These are phyloP conservation scores for Xylariales sp. DNA, from an alignment of 2,329 filamentous ascomycete species.

Conservation along the genomic window DNA sequence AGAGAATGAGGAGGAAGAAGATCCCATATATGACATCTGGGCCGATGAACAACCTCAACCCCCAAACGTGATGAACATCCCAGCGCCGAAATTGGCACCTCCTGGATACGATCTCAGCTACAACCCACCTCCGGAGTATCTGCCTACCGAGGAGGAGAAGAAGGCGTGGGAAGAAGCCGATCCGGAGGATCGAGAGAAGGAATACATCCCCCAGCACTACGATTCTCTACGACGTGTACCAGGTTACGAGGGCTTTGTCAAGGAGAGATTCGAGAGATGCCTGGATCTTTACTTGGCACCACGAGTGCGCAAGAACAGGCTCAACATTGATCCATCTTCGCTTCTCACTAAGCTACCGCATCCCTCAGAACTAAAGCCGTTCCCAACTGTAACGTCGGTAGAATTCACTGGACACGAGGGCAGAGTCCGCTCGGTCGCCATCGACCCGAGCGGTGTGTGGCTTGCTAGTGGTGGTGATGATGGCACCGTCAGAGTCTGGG, in stretches of 20 bases:
- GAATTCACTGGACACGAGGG: constrained; percentile 87
- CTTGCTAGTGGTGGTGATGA: constrained; percentile 93
- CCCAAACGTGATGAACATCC: constrained; percentile 89
- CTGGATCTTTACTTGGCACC: constrained; percentile 94
- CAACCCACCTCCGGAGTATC: constrained; percentile 90
- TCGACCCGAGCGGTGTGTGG: constrained; percentile 82
- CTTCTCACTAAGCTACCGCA: constrained; percentile 89
- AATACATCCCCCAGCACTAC: constrained; percentile 80
- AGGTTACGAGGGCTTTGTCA: constrained; percentile 83
- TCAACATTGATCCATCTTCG: constrained; percentile 94
- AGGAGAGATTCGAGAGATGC: constrained; percentile 94
- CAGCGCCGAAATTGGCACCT: constrained; percentile 87
- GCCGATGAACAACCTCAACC: constrained; percentile 81
- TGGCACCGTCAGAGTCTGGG: constrained; percentile 87
- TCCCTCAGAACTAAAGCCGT: constrained; percentile 89
- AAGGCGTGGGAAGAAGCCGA: constrained; percentile 81
- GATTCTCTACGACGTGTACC: constrained; percentile 86
- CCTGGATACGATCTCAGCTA: constrained; percentile 95
- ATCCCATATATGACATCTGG: constrained; percentile 86
- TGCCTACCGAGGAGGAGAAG: constrained; percentile 81
- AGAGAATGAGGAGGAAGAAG: constrained; percentile 67
- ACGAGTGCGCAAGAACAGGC: constrained; percentile 82
- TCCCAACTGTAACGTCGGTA: constrained; percentile 85
- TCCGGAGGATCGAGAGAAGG: constrained; percentile 84
- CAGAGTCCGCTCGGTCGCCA: constrained; percentile 75